Conservation (phyloP, 352 stramenopile species). For the Globisporangium parvum region DNA sequence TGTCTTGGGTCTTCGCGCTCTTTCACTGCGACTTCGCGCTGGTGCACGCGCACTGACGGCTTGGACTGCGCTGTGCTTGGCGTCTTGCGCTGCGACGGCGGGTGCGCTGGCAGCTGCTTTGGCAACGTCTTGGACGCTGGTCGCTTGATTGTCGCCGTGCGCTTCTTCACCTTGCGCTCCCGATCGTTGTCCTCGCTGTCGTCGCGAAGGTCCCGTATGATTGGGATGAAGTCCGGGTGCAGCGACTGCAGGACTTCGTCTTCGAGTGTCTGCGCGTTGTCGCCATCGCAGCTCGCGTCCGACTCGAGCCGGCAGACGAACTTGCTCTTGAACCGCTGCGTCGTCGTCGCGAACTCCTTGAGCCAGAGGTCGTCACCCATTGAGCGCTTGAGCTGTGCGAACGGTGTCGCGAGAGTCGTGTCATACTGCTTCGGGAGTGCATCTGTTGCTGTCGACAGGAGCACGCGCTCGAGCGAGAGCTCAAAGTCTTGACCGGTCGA, state of each 20-base stretch:
- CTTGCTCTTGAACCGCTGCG: conserved; percentile 25
- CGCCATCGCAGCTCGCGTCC: background rate
- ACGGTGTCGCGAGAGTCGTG: conserved; percentile 15
- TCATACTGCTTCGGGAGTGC: conserved; percentile 37
- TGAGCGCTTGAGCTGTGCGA: conserved; percentile 29
- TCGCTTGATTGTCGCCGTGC: too few relatives aligned
- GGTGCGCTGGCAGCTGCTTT: background rate
- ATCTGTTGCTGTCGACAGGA: conserved; percentile 32
- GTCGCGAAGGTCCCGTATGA: background rate
- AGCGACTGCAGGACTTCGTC: conserved; percentile 10
- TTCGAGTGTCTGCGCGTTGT: background rate
- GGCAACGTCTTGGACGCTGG: too few relatives aligned
- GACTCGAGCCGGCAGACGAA: conserved; percentile 15
- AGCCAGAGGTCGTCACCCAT: conserved; percentile 43
- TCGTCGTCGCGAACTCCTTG: conserved; percentile 32
- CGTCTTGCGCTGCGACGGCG: too few relatives aligned
- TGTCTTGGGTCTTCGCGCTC: too few relatives aligned
- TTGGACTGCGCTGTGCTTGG: too few relatives aligned
- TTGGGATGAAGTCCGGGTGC: too few relatives aligned
- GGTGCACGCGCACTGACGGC: too few relatives aligned
- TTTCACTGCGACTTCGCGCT: conserved; percentile 3
- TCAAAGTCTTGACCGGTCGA: conserved; percentile 39
- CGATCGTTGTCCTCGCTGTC: conserved; percentile 3
- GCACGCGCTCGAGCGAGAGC: conserved; percentile 21
- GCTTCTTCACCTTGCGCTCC: too few relatives aligned